Base-by-base conservation (phyloP, 768 basidiomycete genomes). In the Boletus coccyginus region DNA sequence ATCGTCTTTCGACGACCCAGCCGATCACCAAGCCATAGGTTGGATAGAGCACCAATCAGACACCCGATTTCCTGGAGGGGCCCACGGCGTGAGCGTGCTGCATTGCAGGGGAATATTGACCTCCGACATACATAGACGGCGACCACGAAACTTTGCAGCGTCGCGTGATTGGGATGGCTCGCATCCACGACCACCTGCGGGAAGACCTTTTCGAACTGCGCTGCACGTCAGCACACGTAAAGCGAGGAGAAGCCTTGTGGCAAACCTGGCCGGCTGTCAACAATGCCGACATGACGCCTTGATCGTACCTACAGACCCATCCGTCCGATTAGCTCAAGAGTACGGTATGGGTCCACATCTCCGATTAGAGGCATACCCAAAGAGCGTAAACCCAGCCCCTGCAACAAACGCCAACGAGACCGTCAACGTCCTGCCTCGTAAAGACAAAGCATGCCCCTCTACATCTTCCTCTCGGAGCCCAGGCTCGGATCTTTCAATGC, bases 201-300 rank as follows among this genome's bases (percentile, higher is more conserved):
- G 64, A 86, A 86, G 1, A 76, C 75, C 31, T 71, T 78, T 59
- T 83, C 82, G 52, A 87, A 88, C 74, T 84, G 31, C 10, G 27
- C 19, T n/a, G 16, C 0, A 41, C 51, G 42, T 68, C 47, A 61
- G 32, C n/a, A 33, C 51, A 24, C 4, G 10, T 1, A 17, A 40
- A 42, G n/a, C n/a, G 44, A 16, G 24, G 38, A 45, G 39, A 50
- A 50, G 12, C 5, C 7, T 32, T 11, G 33, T 38, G 36, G 24
- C 52, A 21, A 53, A 81, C 81, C 73, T 81, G 78, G 45, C 73
- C 71, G 0, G 86, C 79, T 5, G 80, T 84, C 47, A 87, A 69
- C 21, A 86, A 72, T 17, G 84, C 83, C n/a, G 80, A 81, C 85
- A 87, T 85, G 33, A 86, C 86, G 42, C 85, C 85, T 64, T 87